Evolutionary conservation across 192 early-diverging fungal genomes (phyloP).

Genomic region (Rhizophagus prolifer): DNA sequence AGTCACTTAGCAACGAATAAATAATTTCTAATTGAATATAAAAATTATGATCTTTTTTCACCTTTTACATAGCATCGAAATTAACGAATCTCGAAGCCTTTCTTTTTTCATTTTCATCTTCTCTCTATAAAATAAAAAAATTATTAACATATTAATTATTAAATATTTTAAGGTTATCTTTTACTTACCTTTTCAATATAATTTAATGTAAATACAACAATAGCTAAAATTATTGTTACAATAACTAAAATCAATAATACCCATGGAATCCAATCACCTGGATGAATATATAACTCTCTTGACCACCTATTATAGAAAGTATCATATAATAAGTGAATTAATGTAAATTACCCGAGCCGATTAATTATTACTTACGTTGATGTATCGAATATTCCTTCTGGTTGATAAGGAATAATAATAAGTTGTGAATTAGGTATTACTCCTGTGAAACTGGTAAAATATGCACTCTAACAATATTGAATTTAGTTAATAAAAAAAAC

Average conservation of each 20-base stretch:
- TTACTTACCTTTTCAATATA: conserved; percentile 70
- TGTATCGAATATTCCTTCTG: conserved; percentile 41
- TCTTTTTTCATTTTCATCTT: not conserved
- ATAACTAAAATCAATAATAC: conserved; percentile 76
- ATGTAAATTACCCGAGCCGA: not conserved
- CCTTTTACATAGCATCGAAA: not conserved
- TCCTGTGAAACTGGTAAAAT: conserved; percentile 71
- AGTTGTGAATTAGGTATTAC: conserved; percentile 94
- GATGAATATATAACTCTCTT: conserved; percentile 87
- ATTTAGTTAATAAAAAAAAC: not conserved
- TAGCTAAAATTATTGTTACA: conserved; percentile 67
- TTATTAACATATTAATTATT: not conserved
- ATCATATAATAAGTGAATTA: not conserved
- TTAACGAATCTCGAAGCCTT: not conserved
- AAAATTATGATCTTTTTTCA: not conserved
- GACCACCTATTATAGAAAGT: conserved; percentile 61
- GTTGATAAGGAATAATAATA: conserved; percentile 80
- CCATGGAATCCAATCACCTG: conserved; percentile 77
- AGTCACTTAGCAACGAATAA: no score
- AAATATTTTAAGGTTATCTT: not conserved
- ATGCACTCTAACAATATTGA: conserved; percentile 31
- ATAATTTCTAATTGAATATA: no score
- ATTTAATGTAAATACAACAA: conserved; percentile 69
- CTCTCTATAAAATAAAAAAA: not conserved
- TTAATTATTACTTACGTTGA: conserved; percentile 38